phyloP scores from a whole-genome alignment of 495 filamentous ascomycete genomes.

The Trichocladium uniseriatum region DNA sequence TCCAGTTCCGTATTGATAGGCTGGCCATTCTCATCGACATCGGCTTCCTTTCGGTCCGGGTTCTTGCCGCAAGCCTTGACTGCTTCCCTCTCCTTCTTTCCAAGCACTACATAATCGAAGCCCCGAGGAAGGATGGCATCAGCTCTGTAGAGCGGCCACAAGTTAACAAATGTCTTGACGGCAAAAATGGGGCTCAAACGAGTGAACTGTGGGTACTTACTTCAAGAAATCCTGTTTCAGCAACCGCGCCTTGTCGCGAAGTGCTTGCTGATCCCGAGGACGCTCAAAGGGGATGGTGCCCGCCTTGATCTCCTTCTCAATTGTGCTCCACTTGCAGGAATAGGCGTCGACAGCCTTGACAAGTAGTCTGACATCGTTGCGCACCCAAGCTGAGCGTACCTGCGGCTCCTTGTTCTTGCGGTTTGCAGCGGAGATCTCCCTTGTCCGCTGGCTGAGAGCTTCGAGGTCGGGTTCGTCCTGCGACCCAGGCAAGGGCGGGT shows the following conservation, averaged over 20 bases:
- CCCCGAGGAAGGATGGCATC: slow-evolving; percentile 34
- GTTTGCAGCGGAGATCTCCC: slow-evolving; percentile 18
- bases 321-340: slow-evolving; percentile 44
- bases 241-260: slow-evolving; percentile 60
- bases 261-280: slow-evolving; percentile 47
- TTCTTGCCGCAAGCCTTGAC: slow-evolving; percentile 35
- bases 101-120: slow-evolving; percentile 42
- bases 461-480: slow-evolving; percentile 23
- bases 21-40: slow-evolving; percentile 25
- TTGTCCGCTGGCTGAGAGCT: slow-evolving; percentile 14
- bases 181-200: not conserved
- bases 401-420: slow-evolving; percentile 30
- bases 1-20: slow-evolving; percentile 25
- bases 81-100: slow-evolving; percentile 38
- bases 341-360: slow-evolving; percentile 39
- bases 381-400: slow-evolving; percentile 36
- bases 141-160: slow-evolving; percentile 8
- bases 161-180: not conserved
- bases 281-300: slow-evolving; percentile 29
- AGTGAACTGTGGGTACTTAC: slow-evolving; percentile 28
- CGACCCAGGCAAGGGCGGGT: slow-evolving; percentile 15
- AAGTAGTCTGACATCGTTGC: slow-evolving; percentile 40
- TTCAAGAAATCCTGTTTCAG: slow-evolving; percentile 52
- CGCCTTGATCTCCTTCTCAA: slow-evolving; percentile 33
- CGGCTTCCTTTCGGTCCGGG: slow-evolving; percentile 35